Percentiles rank a stretch among this genome's conserved stretches.
Conservation (phyloP, 805 yeast genomes). For the Pichia membranifaciens region DNA sequence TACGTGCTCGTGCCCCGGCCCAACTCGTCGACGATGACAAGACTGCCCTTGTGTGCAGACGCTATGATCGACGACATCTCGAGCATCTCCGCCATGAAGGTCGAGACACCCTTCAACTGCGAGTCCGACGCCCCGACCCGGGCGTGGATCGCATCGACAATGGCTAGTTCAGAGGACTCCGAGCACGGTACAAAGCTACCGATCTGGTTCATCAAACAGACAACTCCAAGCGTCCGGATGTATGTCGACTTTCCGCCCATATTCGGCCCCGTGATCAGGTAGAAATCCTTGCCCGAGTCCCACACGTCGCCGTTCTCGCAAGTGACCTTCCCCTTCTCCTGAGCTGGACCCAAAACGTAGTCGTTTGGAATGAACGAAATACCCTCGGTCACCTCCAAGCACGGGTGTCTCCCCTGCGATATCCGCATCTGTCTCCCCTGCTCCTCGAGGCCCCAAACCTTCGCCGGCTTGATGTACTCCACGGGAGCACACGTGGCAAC, state of each 20-base stretch:
- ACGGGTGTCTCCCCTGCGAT: constrained; percentile 87
- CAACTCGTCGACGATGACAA: constrained; percentile 87
- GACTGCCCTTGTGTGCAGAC: constrained; percentile 69
- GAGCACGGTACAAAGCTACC: constrained; percentile 84
- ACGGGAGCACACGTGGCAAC: constrained; percentile 76
- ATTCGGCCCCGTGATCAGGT: constrained; percentile 90
- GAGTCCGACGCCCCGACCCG: constrained; percentile 99
- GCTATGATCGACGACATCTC: constrained; percentile 86
- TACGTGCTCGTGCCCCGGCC: constrained; percentile 94
- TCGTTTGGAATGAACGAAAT: constrained; percentile 89
- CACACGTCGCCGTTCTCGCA: constrained; percentile 6
- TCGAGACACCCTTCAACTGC: constrained; percentile 92
- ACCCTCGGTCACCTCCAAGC: constrained; percentile 88
- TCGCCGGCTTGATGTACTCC: constrained; percentile 68
- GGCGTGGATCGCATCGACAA: constrained; percentile 88
- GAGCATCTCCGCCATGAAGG: constrained; percentile 94
- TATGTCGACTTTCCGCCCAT: constrained; percentile 98
- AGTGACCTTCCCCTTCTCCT: not conserved
- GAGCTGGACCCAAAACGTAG: constrained; percentile 40
- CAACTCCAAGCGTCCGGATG: constrained; percentile 83
- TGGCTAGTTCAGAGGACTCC: constrained; percentile 65
- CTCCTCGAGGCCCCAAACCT: constrained; percentile 48
- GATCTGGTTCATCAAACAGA: constrained; percentile 79
- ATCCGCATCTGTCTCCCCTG: constrained; percentile 45
- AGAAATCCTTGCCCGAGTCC: constrained; percentile 49